Conservation (phyloP, 352 stramenopile species). For the Globisporangium rhizosaccharum region DNA sequence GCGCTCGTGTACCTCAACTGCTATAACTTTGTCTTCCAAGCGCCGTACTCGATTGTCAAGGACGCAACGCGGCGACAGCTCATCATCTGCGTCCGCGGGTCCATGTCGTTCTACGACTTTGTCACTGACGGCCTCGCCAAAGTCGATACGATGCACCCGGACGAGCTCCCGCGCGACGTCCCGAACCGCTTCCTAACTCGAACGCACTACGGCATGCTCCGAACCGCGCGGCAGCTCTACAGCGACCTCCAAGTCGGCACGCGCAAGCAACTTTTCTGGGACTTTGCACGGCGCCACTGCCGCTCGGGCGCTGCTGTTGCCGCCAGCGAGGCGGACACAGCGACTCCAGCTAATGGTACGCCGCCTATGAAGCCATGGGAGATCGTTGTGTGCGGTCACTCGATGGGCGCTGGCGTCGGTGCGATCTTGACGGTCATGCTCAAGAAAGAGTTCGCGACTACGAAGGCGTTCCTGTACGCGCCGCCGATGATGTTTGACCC, state of each 20-base stretch:
- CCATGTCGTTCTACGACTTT: slow-evolving; percentile 77
- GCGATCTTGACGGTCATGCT: slow-evolving; percentile 66
- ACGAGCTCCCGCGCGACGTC: slow-evolving; percentile 47
- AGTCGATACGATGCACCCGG: slow-evolving; percentile 51
- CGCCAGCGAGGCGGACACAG: background rate
- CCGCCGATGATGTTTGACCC: slow-evolving; percentile 62
- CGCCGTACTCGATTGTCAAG: slow-evolving; percentile 71
- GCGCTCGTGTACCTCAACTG: slow-evolving; percentile 74
- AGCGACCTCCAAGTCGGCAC: slow-evolving; percentile 49
- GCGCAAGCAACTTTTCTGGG: slow-evolving; percentile 58
- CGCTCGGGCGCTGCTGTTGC: background rate
- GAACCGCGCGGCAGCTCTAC: slow-evolving; percentile 59
- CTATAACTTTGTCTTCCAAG: slow-evolving; percentile 74
- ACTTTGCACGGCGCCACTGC: slow-evolving; percentile 56
- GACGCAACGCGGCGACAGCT: slow-evolving; percentile 53
- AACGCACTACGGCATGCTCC: slow-evolving; percentile 72
- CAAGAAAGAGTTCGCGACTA: slow-evolving; percentile 42
- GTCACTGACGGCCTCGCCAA: slow-evolving; percentile 66
- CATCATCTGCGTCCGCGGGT: slow-evolving; percentile 73
- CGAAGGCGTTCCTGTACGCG: slow-evolving; percentile 60
- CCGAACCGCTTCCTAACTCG: slow-evolving; percentile 38
- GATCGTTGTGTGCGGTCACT: slow-evolving; percentile 77
- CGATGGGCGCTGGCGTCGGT: slow-evolving; percentile 73
- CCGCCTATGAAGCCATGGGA: slow-evolving; percentile 34
- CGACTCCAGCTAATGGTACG: background rate